Evolutionary conservation across 768 basidiomycete species (phyloP).

Genomic region (Suillus occidentalis): DNA sequence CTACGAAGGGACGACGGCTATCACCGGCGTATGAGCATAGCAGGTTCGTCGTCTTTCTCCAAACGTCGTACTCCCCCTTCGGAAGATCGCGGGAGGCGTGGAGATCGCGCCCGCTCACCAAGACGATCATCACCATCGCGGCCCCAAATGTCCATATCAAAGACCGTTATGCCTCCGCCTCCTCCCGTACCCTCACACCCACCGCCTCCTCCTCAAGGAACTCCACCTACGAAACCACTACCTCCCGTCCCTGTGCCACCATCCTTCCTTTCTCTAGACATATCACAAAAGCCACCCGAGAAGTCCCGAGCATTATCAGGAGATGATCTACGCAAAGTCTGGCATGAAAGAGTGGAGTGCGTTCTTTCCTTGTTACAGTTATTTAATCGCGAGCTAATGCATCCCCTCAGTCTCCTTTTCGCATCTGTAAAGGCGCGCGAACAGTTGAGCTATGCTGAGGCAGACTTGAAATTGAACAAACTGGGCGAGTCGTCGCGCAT

Average conservation of each 20-base stretch:
- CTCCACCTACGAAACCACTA: slow-evolving; percentile 7
- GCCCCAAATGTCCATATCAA: not conserved
- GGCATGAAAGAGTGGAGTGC: slow-evolving; percentile 43
- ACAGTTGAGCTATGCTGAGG: slow-evolving; percentile 32
- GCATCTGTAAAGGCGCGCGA: slow-evolving; percentile 34
- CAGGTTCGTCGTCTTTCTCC: not conserved
- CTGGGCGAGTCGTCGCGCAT: slow-evolving; percentile 27
- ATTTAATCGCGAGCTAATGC: slow-evolving; percentile 6
- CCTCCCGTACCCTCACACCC: slow-evolving; percentile 20
- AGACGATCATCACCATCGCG: not conserved
- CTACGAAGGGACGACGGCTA: slow-evolving; percentile 18
- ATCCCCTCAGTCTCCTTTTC: slow-evolving; percentile 34
- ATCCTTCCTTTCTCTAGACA: slow-evolving; percentile 7
- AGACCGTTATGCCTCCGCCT: not conserved
- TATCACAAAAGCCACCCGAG: not conserved
- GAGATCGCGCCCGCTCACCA: slow-evolving; percentile 13
- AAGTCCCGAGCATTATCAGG: slow-evolving; percentile 17
- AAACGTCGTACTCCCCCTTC: slow-evolving; percentile 7
- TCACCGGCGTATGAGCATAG: not conserved
- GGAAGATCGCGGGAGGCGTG: slow-evolving; percentile 11
- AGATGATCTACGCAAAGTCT: slow-evolving; percentile 38
- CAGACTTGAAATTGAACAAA: slow-evolving; percentile 30
- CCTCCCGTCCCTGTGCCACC: slow-evolving; percentile 21
- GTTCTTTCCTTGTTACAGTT: slow-evolving; percentile 13
- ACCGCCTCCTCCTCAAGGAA: slow-evolving; percentile 19